Evolutionary conservation across 2,329 filamentous ascomycete species (phyloP).

Genomic region (Pyrenochaeta sp.): DNA sequence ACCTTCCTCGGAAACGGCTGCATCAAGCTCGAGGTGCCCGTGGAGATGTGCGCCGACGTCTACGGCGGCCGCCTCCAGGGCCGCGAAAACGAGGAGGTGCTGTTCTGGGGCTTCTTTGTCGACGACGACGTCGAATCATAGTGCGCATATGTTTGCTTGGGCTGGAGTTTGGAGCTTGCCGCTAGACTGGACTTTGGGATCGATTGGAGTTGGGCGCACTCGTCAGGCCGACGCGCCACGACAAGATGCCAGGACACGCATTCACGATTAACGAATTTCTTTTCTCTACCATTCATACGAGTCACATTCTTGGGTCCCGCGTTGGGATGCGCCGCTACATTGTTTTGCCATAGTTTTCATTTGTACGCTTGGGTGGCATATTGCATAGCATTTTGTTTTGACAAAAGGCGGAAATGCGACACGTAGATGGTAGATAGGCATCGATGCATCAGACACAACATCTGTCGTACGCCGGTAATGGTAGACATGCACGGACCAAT

Average conservation of each 20-base stretch:
- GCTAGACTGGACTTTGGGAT: conserved; percentile 36
- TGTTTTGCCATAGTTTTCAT: conserved; percentile 12
- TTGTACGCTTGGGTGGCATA: conserved; percentile 24
- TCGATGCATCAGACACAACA: conserved; percentile 18
- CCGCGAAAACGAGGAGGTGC: conserved; percentile 43
- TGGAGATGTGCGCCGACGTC: conserved; percentile 47
- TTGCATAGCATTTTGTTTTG: conserved; percentile 27
- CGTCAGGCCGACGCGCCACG: conserved; percentile 17
- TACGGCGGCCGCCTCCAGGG: conserved; percentile 40
- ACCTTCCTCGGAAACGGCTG: conserved; percentile 46
- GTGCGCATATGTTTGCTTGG: conserved; percentile 25
- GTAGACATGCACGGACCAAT: conserved; percentile 27
- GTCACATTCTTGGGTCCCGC: conserved; percentile 14
- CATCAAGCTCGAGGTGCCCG: conserved; percentile 45
- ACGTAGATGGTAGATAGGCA: conserved; percentile 32
- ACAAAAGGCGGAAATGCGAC: conserved; percentile 26
- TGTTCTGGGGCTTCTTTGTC: conserved; percentile 47
- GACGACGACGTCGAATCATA: conserved; percentile 36
- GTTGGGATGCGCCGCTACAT: conserved; percentile 12
- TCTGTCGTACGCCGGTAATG: conserved; percentile 19
- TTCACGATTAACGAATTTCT: conserved; percentile 45
- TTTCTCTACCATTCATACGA: conserved; percentile 34
- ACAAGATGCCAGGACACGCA: conserved; percentile 35
- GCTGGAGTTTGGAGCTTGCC: conserved; percentile 26
- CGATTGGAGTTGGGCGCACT: conserved; percentile 45